Evolutionary conservation across 768 basidiomycete genomes (phyloP), one percentile per base, ranked within the genome.

Genomic region (Lentinula edodes): DNA sequence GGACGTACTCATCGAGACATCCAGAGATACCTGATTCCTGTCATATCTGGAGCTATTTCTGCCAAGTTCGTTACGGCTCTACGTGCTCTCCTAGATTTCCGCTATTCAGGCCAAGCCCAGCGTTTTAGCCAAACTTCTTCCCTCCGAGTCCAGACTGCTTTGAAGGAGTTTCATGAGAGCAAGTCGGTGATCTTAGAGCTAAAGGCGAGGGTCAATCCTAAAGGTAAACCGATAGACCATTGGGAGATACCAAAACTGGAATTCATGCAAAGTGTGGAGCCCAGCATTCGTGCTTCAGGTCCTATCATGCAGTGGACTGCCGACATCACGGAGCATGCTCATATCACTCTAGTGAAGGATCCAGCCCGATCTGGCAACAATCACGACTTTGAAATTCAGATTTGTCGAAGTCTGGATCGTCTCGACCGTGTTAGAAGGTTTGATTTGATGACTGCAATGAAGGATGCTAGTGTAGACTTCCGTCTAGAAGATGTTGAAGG

Each of bases 231-330:
- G 32, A 63, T 43, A n/a, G 42, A 43, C 13, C 12, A 78, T 57
- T 81, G 72, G 66, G 54, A 72, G 16, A 80, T 81, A 45, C 78
- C 75, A 1, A 82, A 82, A 63, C 71, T 79, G 8, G 75, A 77
- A 56, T 64, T 75, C 15, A 62, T 78, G 23, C 75, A 76, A 18
- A 73, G 70, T 42, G 68, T 78, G 5, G 46, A 62, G 2, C 18
- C 56, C 0, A 74, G 67, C 56, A 74, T 74, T 16, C 51, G 54
- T 3, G 41, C 35, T 1, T 71, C 70, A 54, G 78, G 77, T 0
- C 68, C 65, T 5, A 57, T 72, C 2, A 66, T 69, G 6, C 73
- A 80, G 52, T 75, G 71, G 70, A 72, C 74, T 51, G 71, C 72
- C 0, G 72, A 79, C 63, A 61, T 68, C 12, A 75, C 71, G 1